Evolutionary conservation across 768 basidiomycete species (phyloP), one percentile per base, ranked within the genome.

Genomic region (Termitomyces eurrhizus): DNA sequence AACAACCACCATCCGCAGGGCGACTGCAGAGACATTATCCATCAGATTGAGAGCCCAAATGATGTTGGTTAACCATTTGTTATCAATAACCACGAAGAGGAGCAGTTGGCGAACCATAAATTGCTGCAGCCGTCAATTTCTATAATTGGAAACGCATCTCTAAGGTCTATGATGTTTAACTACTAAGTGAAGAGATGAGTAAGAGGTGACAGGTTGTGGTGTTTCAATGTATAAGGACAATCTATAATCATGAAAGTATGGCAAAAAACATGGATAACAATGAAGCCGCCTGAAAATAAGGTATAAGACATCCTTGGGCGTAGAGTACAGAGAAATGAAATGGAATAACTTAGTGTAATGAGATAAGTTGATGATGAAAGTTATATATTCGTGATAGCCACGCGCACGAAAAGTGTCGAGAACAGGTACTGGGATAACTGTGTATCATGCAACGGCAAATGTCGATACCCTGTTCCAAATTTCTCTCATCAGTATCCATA

Each of bases 341-440:
- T 35, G 11, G n/a, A 42, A 55, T 55, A 55, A 55, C 13, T 55
- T 55, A 55, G 32, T 14, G 12, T 3, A 32, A 42, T 33, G n/a
- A 14, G 8, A 7, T 7, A 18, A 39, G 24, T 41, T 49, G 24
- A 58, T 41, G 35, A 21, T 7, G 18, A 12, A 48, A 11, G 21
- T 52, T 44, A 51, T 39, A 56, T 13, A 48, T 70, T n/a, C 12
- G 67, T 65, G 53, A 93, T 73, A 41, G 84, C 75, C 58, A 90
- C 82, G 52, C 81, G 75, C 21, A 98, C 90, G 66, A 98, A 98
- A 26, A 99, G 78, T 36, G 95, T 96, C 48, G 95, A 93, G 74
- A 96, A 98, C 45, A 98, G 78, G 67, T 89, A 92, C 66, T 95
- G 92, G 42, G 89, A 91, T 51, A 94, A 84, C 71, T 96, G 89